Percentiles rank a stretch among this genome's conserved stretches.
phyloP scores from a whole-genome alignment of 2,329 filamentous ascomycete species.

The Verticillium dahliae region DNA sequence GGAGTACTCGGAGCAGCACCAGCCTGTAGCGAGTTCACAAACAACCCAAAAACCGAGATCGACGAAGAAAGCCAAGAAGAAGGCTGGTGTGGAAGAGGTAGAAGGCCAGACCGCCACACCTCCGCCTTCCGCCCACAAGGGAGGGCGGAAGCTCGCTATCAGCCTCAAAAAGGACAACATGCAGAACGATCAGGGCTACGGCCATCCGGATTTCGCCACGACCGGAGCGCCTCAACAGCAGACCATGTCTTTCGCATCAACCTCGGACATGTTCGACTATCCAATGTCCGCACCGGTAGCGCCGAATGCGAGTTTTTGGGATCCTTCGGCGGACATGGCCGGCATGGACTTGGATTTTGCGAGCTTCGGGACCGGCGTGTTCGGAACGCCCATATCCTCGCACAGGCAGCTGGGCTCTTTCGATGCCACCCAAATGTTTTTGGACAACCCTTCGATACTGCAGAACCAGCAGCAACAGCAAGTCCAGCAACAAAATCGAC shows the following conservation, averaged over 20 bases:
- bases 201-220: constrained; percentile 42
- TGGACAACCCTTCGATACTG: constrained; percentile 31
- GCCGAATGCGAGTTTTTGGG: constrained; percentile 50
- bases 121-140: constrained; percentile 51
- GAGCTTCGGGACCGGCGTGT: constrained; percentile 34
- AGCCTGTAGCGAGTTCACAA: constrained; percentile 14
- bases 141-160: constrained; percentile 46
- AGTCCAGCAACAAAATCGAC: constrained; percentile 10
- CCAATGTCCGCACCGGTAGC: constrained; percentile 52
- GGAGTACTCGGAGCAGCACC: constrained; percentile 22
- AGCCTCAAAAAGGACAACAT: constrained; percentile 40
- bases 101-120: constrained; percentile 51
- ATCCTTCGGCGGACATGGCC: constrained; percentile 41
- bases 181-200: constrained; percentile 52
- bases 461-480: constrained; percentile 19
- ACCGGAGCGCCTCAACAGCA: constrained; percentile 37
- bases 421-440: constrained; percentile 50
- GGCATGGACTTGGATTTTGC: constrained; percentile 56
- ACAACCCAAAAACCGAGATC: constrained; percentile 20
- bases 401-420: constrained; percentile 44
- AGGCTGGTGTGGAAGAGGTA: constrained; percentile 28
- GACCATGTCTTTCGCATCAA: constrained; percentile 40
- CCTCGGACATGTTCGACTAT: constrained; percentile 52
- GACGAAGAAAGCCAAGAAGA: constrained; percentile 39
- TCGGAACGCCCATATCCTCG: constrained; percentile 27